Conservation (phyloP, 306 rosid species). For the Castanea mollissima region DNA sequence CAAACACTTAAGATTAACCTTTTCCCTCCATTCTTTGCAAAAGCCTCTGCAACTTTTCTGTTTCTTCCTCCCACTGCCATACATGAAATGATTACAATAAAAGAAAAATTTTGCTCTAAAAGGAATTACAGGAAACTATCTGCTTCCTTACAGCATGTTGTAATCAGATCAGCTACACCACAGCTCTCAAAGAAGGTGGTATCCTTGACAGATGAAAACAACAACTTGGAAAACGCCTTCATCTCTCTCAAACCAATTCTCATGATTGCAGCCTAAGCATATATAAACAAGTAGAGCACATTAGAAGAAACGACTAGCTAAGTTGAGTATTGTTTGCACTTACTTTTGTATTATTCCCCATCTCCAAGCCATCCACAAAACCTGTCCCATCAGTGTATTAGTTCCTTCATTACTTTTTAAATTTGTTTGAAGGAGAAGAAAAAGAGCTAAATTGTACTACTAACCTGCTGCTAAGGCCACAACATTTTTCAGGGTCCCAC, state of each 20-base stretch:
- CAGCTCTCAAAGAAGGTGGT: conserved; percentile 92
- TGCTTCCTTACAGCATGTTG: conserved; percentile 78
- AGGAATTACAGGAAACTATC: conserved; percentile 5
- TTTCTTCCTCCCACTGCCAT: conserved; percentile 96
- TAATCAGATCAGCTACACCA: conserved; percentile 93
- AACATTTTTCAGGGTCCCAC: conserved; percentile 89
- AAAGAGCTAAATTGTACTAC: conserved; percentile 12
- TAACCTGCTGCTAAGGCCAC: conserved; percentile 94
- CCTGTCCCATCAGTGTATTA: conserved; percentile 48
- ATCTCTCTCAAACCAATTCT: conserved; percentile 84
- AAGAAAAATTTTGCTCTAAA: conserved; percentile 6
- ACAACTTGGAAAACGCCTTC: conserved; percentile 72
- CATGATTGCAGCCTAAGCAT: conserved; percentile 87
- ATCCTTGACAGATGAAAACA: conserved; percentile 82
- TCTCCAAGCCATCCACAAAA: conserved; percentile 93
- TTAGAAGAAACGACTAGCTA: background rate
- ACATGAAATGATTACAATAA: conserved; percentile 16
- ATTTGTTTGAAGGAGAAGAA: conserved; percentile 11
- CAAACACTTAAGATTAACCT: conserved; percentile 42
- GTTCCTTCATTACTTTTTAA: conserved; percentile 24
- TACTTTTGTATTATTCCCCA: conserved; percentile 96
- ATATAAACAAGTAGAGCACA: background rate
- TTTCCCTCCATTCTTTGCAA: conserved; percentile 68
- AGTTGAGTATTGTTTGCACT: conserved; percentile 17
- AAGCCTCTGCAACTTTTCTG: conserved; percentile 92